Evolutionary conservation across 371 early-diverging fungal genomes (phyloP).

Genomic region (Paraphysoderma sedebokerense): DNA sequence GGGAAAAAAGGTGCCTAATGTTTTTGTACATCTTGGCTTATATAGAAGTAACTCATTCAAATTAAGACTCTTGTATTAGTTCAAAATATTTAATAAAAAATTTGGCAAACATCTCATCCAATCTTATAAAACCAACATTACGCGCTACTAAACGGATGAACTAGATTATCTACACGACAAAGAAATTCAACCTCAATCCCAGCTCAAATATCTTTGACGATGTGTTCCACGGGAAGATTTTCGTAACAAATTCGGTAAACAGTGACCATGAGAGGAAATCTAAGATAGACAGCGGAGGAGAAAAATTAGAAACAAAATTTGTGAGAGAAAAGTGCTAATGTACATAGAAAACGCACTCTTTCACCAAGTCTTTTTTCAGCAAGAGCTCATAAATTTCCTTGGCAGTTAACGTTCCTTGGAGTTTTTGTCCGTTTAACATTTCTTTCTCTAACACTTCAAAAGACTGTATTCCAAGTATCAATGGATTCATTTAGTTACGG

Average conservation of each 20-base stretch:
- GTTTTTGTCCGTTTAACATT: constrained; percentile 89
- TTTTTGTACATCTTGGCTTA: too few relatives aligned
- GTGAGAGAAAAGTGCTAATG: neutral
- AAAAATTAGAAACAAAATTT: too few relatives aligned
- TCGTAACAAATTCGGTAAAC: constrained; percentile 81
- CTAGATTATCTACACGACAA: neutral
- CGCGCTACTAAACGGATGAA: neutral
- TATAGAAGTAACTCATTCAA: too few relatives aligned
- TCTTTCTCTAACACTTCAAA: constrained; percentile 79
- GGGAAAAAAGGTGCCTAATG: too few relatives aligned
- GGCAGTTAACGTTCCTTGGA: constrained; percentile 91
- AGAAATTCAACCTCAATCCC: too few relatives aligned
- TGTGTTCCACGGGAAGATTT: constrained; percentile 26
- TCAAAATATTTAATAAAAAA: neutral
- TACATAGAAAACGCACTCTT: constrained; percentile 23
- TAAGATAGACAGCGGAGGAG: constrained; percentile 6
- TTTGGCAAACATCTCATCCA: neutral
- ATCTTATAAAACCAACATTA: neutral
- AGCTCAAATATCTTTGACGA: constrained; percentile 9
- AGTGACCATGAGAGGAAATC: constrained; percentile 73
- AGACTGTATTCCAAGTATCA: too few relatives aligned
- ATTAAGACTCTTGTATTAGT: too few relatives aligned
- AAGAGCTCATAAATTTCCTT: constrained; percentile 76
- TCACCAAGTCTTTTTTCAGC: constrained; percentile 28
- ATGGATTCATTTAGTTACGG: too few relatives aligned